Base-by-base conservation (phyloP, 2,329 filamentous ascomycete species). In the Arthroderma uncinatum region DNA sequence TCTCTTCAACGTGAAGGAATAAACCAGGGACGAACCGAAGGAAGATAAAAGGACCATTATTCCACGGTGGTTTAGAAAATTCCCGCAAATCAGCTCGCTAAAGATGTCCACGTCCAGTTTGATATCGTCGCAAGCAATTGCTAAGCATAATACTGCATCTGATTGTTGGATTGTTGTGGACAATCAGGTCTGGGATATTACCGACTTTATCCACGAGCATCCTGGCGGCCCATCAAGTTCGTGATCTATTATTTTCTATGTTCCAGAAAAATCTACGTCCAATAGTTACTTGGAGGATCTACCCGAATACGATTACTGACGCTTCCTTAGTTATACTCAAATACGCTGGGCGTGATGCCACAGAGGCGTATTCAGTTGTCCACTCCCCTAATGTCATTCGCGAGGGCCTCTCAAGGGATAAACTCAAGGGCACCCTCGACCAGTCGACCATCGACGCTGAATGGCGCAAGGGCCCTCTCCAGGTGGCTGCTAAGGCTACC, bases 121-220 rank as follows among this genome's bases (percentile, higher is more conserved):
- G 25, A 23, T 60, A 42, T 57, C 59, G 4, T 50, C 54, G 34
- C 47, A 44, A 52, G 54, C 56, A 30, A 44, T 55, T 44, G 53
- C 37, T 25, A 40, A 33, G 19, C 80, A 83, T 64, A 78, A 74
- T 56, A 73, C 67, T 10, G 63, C 72, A 34, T 64, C 74, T 55
- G 69, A 83, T 62, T 78, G 80, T 64, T 89, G 85, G 85, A 79
- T 87, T 58, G 83, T 86, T 16, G 78, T 88, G 21, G 79, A 87
- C 67, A 79, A 79, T 48, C 78, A 80, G 63, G 82, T 87, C 28
- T 87, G 83, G 73, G 82, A 88, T 67, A 71, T 88, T 47, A 84
- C 81, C 23, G 76, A 81, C 14, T 87, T 88, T 66, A 75, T 82
- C 8, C 78, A 79, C n/a, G 75, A 82, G 59, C 82, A 84, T 67